Evolutionary conservation across 345 rosid species (phyloP).

Genomic region (Arabidopsis arenosa): DNA sequence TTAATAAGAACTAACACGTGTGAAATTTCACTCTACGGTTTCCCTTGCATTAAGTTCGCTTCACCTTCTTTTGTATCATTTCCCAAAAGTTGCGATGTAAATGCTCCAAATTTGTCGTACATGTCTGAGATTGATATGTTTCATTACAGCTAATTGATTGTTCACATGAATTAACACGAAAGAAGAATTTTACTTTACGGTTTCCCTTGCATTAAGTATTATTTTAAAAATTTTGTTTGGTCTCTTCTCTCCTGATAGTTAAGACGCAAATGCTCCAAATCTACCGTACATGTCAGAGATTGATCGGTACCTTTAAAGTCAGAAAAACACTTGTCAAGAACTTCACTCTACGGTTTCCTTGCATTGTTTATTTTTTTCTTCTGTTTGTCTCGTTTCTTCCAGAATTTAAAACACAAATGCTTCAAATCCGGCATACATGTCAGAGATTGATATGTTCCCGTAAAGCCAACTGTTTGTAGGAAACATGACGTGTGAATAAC

Average conservation of each 20-base stretch:
- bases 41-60: not conserved
- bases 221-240: not conserved
- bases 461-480: not conserved
- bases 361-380: too few species aligned
- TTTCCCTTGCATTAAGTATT: not conserved
- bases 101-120: not conserved
- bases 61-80: not conserved
- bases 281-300: not conserved
- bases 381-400: too few species aligned
- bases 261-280: not conserved
- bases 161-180: not conserved
- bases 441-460: not conserved
- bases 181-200: not conserved
- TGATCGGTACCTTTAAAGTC: not conserved
- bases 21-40: not conserved
- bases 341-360: too few species aligned
- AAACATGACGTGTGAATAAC: not conserved
- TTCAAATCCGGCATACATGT: not conserved
- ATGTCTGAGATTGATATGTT: too few species aligned
- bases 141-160: too few species aligned
- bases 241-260: not conserved
- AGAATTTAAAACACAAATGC: too few species aligned
- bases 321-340: too few species aligned
- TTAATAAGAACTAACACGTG: not conserved
- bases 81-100: not conserved